Conservation (phyloP, 1,284 basidiomycete genomes). For the Gastroboletus turbinatus region DNA sequence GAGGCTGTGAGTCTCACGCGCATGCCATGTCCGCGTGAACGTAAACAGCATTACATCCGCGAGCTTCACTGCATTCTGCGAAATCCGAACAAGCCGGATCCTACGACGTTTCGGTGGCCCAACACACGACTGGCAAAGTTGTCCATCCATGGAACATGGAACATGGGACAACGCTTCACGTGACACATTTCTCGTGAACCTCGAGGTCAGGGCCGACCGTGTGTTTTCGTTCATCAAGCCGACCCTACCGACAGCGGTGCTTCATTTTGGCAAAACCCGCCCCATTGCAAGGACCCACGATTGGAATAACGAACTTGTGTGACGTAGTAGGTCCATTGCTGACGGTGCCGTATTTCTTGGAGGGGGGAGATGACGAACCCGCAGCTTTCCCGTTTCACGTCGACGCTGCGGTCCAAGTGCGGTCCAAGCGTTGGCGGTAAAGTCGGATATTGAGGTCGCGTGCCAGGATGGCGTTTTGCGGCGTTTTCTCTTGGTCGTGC, state of each 20-base stretch:
- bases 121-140: neutral
- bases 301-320: neutral
- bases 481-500: neutral
- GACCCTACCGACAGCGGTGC: neutral
- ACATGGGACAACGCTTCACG: no score
- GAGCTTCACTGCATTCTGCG: neutral
- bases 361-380: neutral
- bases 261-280: neutral
- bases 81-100: neutral
- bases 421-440: neutral
- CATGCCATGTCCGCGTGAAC: neutral
- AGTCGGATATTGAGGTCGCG: neutral
- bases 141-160: neutral
- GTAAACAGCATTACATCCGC: neutral
- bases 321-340: conserved; percentile 1
- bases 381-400: conserved; percentile 3
- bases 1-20: neutral
- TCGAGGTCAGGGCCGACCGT: neutral
- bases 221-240: no score
- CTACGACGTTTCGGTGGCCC: neutral
- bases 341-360: neutral
- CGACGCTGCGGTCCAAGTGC: conserved; percentile 11
- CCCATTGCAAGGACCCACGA: neutral
- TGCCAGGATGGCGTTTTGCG: neutral
- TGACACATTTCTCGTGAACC: neutral